Base-by-base conservation (phyloP, 75 land plant species). In the Sequoiadendron giganteum region DNA sequence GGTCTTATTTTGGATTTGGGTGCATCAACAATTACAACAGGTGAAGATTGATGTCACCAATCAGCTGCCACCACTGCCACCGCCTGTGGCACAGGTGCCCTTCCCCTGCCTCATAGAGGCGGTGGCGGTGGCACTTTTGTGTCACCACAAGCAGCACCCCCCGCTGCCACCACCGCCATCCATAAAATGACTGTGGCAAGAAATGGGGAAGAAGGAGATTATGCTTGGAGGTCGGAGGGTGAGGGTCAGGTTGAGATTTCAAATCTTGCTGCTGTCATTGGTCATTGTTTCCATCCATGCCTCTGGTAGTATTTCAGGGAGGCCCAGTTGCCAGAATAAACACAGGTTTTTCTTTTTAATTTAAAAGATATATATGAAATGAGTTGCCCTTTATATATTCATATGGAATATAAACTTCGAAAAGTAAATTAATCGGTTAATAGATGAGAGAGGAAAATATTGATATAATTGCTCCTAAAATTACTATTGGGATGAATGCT, bases 41-140 rank as follows among this genome's bases (percentile, higher is more conserved):
- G 49, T 86, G 91, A 1, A 42, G 88, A 11, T 87, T 85, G 2
- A 77, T 61, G 86, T 45, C 36, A 87, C 10, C 36, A 54, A 58
- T 19, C 84, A 86, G 36, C 21, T n/a, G 52, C 85, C 83, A 7
- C 72, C 70, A 30, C 32, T 79, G 86, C 13, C 45, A 15, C n/a
- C 54, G 76, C n/a, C n/a, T n/a, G n/a, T n/a, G n/a, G n/a, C n/a
- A n/a, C 5, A 89, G 89, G 8, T 70, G 85, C 58, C 91, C 91
- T 92, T 91, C 90, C 56, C 91, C 90, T 81, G 94, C 92, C 36
- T 89, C 89, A 19, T 83, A 88, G 87, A 49, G 25, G 85, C 85
- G 21, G 30, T 65, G 39, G 85, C 85, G 28, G 55, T 65, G 25
- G 85, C 85, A 25, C 48, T 54, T 18, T 8, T 85, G 85, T 65